phyloP scores from a whole-genome alignment of 2,329 filamentous ascomycete species.

The Xylariaceae sp. region DNA sequence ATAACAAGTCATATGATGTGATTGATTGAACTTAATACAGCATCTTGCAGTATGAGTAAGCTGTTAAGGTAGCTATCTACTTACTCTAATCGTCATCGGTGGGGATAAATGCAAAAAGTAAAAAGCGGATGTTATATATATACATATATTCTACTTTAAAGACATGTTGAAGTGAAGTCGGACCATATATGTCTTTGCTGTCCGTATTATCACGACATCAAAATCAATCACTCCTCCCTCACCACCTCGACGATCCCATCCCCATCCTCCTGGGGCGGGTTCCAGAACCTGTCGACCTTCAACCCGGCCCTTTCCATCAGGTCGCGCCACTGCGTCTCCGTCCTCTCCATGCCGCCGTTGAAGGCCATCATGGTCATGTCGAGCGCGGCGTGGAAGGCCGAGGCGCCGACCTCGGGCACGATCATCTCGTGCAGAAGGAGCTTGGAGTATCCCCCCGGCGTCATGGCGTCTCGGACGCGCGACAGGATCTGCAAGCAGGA shows the following conservation, averaged over 20 bases:
- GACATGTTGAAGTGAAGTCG: not conserved
- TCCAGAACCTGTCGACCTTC: no score
- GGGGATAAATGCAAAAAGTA: no score
- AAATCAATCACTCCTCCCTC: not conserved
- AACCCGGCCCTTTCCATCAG: slow-evolving; percentile 9
- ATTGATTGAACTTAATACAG: no score
- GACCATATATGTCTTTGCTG: no score
- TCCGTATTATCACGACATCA: not conserved
- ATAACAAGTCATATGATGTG: no score
- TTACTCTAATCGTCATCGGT: no score
- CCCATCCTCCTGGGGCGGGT: slow-evolving; percentile 5
- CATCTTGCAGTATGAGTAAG: no score
- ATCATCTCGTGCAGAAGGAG: slow-evolving; percentile 36
- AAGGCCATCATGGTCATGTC: slow-evolving; percentile 15
- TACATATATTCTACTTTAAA: no score
- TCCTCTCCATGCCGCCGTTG: slow-evolving; percentile 15
- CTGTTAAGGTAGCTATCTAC: no score
- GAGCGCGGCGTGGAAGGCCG: slow-evolving; percentile 14
- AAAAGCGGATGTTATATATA: no score
- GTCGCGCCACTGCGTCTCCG: slow-evolving; percentile 9
- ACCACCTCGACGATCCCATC: slow-evolving; percentile 10
- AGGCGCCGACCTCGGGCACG: slow-evolving; percentile 26
- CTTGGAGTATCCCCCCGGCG: slow-evolving; percentile 31
- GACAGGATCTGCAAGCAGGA: slow-evolving; percentile 26
- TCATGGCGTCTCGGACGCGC: slow-evolving; percentile 24